Evolutionary conservation across 257 asterid species (phyloP).

Genomic region (Verbena officinalis): DNA sequence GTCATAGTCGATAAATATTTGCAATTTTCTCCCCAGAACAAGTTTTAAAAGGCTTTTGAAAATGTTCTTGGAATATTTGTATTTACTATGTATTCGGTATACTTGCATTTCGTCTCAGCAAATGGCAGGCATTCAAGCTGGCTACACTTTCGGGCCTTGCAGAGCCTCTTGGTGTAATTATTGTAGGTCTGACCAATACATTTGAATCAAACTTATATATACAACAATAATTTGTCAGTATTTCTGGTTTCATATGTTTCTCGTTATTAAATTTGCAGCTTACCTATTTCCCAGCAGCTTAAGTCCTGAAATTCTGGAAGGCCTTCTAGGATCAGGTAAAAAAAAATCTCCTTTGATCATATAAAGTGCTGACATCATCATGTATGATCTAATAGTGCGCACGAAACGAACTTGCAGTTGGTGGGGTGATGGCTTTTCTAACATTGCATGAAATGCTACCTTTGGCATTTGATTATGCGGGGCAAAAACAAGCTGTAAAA

Average conservation of each 20-base stretch:
- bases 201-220: conserved; percentile 1
- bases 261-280: conserved; percentile 56
- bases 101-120: conserved; percentile 53
- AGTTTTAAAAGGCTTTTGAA: neutral
- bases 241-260: conserved; percentile 17
- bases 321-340: conserved; percentile 91
- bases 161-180: conserved; percentile 95
- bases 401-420: conserved; percentile 21
- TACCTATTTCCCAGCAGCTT: conserved; percentile 91
- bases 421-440: conserved; percentile 43
- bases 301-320: conserved; percentile 87
- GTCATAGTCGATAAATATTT: conserved; percentile 2
- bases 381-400: neutral
- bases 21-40: neutral
- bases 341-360: conserved; percentile 7
- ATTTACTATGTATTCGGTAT: conserved; percentile 4
- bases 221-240: neutral
- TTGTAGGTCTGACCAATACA: conserved; percentile 70
- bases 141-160: conserved; percentile 97
- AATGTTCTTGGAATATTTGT: conserved; percentile 1
- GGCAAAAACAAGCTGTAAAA: conserved; percentile 75
- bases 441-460: conserved; percentile 98
- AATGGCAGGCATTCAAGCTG: conserved; percentile 99
- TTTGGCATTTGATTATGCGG: conserved; percentile 65
- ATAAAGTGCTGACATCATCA: neutral